phyloP scores from a whole-genome alignment of 768 basidiomycete genomes.

The Gymnopilus junonius region DNA sequence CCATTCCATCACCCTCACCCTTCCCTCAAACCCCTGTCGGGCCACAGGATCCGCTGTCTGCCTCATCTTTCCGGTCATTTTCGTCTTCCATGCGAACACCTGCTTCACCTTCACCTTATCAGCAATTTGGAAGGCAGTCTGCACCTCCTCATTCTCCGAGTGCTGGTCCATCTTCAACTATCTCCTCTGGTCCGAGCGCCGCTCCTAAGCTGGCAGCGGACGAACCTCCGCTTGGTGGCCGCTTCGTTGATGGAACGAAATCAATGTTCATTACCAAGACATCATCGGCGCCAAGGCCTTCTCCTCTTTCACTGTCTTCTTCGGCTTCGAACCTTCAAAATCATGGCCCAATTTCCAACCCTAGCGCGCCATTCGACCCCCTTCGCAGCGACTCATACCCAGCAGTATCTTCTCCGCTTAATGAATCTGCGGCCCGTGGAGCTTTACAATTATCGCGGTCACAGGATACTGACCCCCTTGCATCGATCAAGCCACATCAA shows the following conservation, averaged over 20 bases:
- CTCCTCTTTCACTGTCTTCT: constrained; percentile 38
- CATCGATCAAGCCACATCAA: constrained; percentile 57
- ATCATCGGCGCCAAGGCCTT: constrained; percentile 37
- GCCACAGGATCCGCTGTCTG: constrained; percentile 31
- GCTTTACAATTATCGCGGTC: constrained; percentile 28
- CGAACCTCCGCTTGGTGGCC: constrained; percentile 64
- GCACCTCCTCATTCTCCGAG: constrained; percentile 42
- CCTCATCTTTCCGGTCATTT: constrained; percentile 32
- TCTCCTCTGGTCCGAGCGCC: constrained; percentile 32
- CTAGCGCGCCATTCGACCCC: constrained; percentile 36
- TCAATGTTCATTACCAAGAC: constrained; percentile 75
- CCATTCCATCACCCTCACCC: constrained; percentile 24
- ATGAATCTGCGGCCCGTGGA: constrained; percentile 24
- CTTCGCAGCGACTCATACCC: constrained; percentile 39
- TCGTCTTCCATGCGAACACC: constrained; percentile 18
- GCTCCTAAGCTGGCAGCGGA: constrained; percentile 32
- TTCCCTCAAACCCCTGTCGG: constrained; percentile 28
- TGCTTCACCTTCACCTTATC: constrained; percentile 22
- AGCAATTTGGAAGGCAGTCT: constrained; percentile 22
- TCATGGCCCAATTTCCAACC: neutral
- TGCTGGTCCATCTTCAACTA: constrained; percentile 54
- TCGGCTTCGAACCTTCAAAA: constrained; percentile 34
- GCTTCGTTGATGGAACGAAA: constrained; percentile 74
- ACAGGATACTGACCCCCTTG: constrained; percentile 64
- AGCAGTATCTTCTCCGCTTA: constrained; percentile 35